Conservation (phyloP, 306 rosid species). For the Gynostemma pentaphyllum region DNA sequence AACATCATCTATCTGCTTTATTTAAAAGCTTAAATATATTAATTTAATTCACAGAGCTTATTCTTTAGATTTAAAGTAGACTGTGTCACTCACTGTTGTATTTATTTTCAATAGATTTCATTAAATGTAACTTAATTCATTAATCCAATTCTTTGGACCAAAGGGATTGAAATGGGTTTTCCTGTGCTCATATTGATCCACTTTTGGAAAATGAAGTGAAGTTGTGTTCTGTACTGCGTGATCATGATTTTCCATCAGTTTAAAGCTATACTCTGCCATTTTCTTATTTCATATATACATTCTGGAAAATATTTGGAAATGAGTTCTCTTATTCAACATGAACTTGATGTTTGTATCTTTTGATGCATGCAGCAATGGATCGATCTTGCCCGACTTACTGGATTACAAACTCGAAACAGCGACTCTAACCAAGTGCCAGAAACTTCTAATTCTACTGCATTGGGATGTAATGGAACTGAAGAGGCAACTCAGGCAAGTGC, state of each 20-base stretch:
- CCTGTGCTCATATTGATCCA: too few relatives aligned
- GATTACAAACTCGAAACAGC: conserved; percentile 59
- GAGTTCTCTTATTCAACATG: not conserved
- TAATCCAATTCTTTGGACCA: not conserved
- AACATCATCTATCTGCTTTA: not conserved
- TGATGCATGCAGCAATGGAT: conserved; percentile 82
- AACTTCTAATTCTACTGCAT: conserved; percentile 37
- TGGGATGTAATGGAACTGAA: conserved; percentile 48
- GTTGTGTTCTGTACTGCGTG: too few relatives aligned
- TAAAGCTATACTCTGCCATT: not conserved
- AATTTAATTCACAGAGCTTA: too few relatives aligned
- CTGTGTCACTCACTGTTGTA: not conserved
- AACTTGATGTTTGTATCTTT: not conserved
- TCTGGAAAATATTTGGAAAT: not conserved
- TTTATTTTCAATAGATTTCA: not conserved
- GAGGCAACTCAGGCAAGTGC: conserved; percentile 34
- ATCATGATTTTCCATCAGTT: not conserved
- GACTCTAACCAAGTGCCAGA: conserved; percentile 30
- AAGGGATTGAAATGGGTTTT: too few relatives aligned
- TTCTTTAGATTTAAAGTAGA: not conserved
- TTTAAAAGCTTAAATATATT: not conserved
- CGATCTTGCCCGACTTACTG: conserved; percentile 72
- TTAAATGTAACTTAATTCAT: not conserved
- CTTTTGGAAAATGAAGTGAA: too few relatives aligned
- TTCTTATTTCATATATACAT: not conserved